Evolutionary conservation across 2,329 filamentous ascomycete genomes (phyloP).

Genomic region (Fusarium dlaminii): DNA sequence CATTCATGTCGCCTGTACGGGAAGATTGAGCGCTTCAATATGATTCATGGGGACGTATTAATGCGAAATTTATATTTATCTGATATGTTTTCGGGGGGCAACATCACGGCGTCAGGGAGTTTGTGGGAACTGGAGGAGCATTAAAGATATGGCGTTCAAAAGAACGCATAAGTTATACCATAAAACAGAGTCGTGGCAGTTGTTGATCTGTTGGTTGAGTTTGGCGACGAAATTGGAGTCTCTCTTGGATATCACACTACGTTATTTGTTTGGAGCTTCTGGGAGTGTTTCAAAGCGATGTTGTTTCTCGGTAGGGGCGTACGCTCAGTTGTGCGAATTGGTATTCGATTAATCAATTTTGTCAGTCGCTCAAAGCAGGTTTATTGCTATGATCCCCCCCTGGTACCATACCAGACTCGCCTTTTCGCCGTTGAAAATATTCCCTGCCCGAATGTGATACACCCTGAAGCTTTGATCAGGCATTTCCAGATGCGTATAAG

Average conservation of each 20-base stretch:
- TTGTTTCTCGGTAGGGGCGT: neutral
- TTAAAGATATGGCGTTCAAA: conserved; percentile 19
- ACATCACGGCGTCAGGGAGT: conserved; percentile 20
- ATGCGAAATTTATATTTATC: neutral
- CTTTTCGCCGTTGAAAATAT: neutral
- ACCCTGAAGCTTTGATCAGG: neutral
- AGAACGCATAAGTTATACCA: conserved; percentile 16
- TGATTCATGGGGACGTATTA: neutral
- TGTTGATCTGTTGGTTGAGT: neutral
- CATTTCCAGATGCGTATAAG: too few species aligned
- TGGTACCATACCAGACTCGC: neutral
- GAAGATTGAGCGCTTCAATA: conserved; percentile 47
- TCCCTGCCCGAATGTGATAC: neutral
- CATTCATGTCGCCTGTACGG: conserved; percentile 61
- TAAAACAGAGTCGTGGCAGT: conserved; percentile 16
- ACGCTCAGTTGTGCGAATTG: neutral
- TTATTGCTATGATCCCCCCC: neutral
- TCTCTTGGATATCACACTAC: neutral
- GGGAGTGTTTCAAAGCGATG: neutral
- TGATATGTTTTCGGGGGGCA: neutral
- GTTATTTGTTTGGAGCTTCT: neutral
- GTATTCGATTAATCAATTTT: neutral
- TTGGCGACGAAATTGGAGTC: neutral
- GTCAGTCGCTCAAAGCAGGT: conserved; percentile 13
- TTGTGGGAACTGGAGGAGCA: neutral